Evolutionary conservation across 2,329 filamentous ascomycete species (phyloP).

Genomic region (Phoma sp.): DNA sequence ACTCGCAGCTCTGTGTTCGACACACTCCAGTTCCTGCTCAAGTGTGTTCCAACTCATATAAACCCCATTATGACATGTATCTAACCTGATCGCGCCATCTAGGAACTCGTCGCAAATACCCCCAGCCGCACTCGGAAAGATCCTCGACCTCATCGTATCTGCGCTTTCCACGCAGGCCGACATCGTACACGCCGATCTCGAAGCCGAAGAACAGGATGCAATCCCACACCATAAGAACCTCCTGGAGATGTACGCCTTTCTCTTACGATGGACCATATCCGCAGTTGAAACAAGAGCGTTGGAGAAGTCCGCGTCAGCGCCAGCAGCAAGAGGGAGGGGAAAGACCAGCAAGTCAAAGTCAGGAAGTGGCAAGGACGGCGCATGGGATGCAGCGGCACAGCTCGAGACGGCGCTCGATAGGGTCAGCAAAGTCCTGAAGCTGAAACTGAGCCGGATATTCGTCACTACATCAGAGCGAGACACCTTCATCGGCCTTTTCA

Average conservation of each 20-base stretch:
- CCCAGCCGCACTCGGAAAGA: slow-evolving; percentile 84
- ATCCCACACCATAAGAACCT: slow-evolving; percentile 87
- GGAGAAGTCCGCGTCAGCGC: slow-evolving; percentile 80
- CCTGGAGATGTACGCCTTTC: slow-evolving; percentile 91
- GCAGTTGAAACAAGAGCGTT: slow-evolving; percentile 93
- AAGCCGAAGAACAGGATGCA: slow-evolving; percentile 83
- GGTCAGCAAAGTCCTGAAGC: slow-evolving; percentile 94
- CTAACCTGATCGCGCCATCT: slow-evolving; percentile 69
- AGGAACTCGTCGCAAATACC: slow-evolving; percentile 85
- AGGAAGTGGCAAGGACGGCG: slow-evolving; percentile 68
- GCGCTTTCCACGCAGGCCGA: slow-evolving; percentile 87
- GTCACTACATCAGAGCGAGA: slow-evolving; percentile 95
- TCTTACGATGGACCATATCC: slow-evolving; percentile 93
- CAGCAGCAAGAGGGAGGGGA: slow-evolving; percentile 74
- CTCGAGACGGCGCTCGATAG: slow-evolving; percentile 87
- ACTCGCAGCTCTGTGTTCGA: slow-evolving; percentile 82
- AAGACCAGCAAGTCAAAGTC: slow-evolving; percentile 77
- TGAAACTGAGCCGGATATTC: slow-evolving; percentile 93
- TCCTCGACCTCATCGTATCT: slow-evolving; percentile 88
- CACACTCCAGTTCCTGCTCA: slow-evolving; percentile 92
- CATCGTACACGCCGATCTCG: slow-evolving; percentile 82
- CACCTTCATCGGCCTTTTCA: slow-evolving; percentile 91
- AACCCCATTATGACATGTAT: slow-evolving; percentile 45
- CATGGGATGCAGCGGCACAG: slow-evolving; percentile 89
- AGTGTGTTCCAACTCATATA: slow-evolving; percentile 73